phyloP scores from a whole-genome alignment of 73 alveolate genomes.

The Durusdinium trenchii region DNA sequence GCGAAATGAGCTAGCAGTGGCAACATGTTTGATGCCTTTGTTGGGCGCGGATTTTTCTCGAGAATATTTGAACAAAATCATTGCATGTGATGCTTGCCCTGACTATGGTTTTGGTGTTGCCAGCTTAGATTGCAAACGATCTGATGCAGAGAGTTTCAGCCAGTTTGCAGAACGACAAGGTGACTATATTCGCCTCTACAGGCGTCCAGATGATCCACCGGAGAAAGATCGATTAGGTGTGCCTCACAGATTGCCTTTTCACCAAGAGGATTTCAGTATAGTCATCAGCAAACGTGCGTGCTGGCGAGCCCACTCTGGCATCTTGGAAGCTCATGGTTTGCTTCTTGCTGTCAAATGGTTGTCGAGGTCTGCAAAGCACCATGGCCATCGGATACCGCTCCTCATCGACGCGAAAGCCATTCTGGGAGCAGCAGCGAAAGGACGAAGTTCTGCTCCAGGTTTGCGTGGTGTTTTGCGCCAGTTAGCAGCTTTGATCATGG shows the following conservation, averaged over 20 bases:
- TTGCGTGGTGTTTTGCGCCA: constrained; percentile 7
- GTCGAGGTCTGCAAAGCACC: background rate
- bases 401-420: constrained; percentile 32
- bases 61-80: background rate
- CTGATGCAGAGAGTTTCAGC: background rate
- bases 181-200: constrained; percentile 29
- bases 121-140: background rate
- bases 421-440: constrained; percentile 47
- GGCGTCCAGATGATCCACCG: background rate
- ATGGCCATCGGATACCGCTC: background rate
- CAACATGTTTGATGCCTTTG: background rate
- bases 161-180: constrained; percentile 10
- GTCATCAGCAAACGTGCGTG: background rate
- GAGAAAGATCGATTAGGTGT: background rate
- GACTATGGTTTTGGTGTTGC: constrained; percentile 30
- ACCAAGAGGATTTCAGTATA: background rate
- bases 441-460: constrained; percentile 14
- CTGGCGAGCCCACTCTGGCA: constrained; percentile 12
- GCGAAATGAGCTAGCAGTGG: background rate
- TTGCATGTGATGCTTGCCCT: constrained; percentile 42
- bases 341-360: constrained; percentile 20
- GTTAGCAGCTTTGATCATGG: constrained; percentile 1
- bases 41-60: constrained; percentile 16
- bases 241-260: constrained; percentile 34
- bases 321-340: constrained; percentile 35